phyloP scores from a whole-genome alignment of 2,329 filamentous ascomycete species.

The Microcyclosporella mali region DNA sequence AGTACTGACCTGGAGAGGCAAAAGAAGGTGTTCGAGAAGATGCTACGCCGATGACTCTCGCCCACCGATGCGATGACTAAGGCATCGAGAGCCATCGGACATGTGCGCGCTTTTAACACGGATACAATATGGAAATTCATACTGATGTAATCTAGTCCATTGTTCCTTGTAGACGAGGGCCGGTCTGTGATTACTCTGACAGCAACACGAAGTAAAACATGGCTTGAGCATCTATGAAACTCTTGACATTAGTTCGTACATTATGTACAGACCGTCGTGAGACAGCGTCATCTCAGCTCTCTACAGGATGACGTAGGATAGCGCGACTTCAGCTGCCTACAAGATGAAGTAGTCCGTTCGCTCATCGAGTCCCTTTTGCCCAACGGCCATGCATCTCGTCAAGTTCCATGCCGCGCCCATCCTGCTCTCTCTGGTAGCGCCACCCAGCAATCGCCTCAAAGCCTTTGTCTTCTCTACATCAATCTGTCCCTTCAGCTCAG shows the following conservation, averaged over 20 bases:
- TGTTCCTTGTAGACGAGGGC: too few relatives aligned
- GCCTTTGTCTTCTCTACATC: slow-evolving; percentile 13
- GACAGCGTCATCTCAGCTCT: too few relatives aligned
- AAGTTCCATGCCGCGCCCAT: slow-evolving; percentile 19
- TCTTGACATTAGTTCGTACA: too few relatives aligned
- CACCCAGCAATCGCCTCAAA: slow-evolving; percentile 13
- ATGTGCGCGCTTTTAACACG: too few relatives aligned
- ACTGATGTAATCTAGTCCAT: too few relatives aligned
- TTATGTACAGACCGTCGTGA: too few relatives aligned
- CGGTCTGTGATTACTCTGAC: too few relatives aligned
- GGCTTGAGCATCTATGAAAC: too few relatives aligned
- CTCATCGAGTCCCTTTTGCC: slow-evolving; percentile 11
- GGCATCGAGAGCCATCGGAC: too few relatives aligned
- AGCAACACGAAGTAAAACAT: too few relatives aligned
- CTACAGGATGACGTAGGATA: slow-evolving; percentile 5
- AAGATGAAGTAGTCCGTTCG: slow-evolving; percentile 8
- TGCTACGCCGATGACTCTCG: background rate
- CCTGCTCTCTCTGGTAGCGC: slow-evolving; percentile 17
- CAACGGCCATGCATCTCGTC: slow-evolving; percentile 19
- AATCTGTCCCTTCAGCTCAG: slow-evolving; percentile 13
- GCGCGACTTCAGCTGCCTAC: background rate
- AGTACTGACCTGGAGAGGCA: slow-evolving; percentile 2
- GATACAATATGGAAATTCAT: too few relatives aligned
- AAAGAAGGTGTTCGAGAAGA: slow-evolving; percentile 3
- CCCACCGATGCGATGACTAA: too few relatives aligned